These are phyloP conservation scores for Hyphopichia homilentoma DNA, from an alignment of 805 yeast species.

Conservation along the genomic window DNA sequence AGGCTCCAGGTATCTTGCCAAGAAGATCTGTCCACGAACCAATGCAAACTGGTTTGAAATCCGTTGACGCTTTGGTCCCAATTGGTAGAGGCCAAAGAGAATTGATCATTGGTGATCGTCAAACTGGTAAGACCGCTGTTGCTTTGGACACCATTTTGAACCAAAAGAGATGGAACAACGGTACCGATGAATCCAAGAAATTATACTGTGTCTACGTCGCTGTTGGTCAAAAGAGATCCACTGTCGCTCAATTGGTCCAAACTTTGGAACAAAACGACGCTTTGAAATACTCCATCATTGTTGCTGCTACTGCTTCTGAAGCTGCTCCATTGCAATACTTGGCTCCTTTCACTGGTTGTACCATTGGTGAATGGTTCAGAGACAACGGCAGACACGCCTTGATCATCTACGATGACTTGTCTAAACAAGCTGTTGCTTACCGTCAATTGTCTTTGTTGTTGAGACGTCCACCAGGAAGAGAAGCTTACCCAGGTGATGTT, in stretches of 20 bases:
- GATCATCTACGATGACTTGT: conserved; percentile 95
- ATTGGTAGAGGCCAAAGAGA: conserved; percentile 99
- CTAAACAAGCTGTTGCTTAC: conserved; percentile 99
- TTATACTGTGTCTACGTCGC: conserved; percentile 99
- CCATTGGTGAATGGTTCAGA: conserved; percentile 99
- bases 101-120: conserved; percentile 99
- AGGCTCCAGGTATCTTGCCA: conserved; percentile 99
- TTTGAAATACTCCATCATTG: conserved; percentile 93
- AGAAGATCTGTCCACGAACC: conserved; percentile 98
- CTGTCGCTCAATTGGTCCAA: conserved; percentile 99
- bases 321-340: conserved; percentile 99
- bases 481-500: conserved; percentile 96
- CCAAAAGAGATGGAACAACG: conserved; percentile 98
- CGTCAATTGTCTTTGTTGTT: conserved; percentile 97
- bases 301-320: conserved; percentile 99
- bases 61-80: conserved; percentile 99
- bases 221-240: conserved; percentile 99
- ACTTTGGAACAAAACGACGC: conserved; percentile 98
- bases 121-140: conserved; percentile 99
- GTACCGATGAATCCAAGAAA: conserved; percentile 93
- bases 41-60: conserved; percentile 99
- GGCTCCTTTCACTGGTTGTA: conserved; percentile 99
- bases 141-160: conserved; percentile 97
- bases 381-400: conserved; percentile 98
- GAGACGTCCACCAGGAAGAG: conserved; percentile 97